A percentile compares a stretch with the other conserved stretches of the same genome.
Conservation (phyloP, 2,329 filamentous ascomycete species). For the Claviceps maximensis region DNA sequence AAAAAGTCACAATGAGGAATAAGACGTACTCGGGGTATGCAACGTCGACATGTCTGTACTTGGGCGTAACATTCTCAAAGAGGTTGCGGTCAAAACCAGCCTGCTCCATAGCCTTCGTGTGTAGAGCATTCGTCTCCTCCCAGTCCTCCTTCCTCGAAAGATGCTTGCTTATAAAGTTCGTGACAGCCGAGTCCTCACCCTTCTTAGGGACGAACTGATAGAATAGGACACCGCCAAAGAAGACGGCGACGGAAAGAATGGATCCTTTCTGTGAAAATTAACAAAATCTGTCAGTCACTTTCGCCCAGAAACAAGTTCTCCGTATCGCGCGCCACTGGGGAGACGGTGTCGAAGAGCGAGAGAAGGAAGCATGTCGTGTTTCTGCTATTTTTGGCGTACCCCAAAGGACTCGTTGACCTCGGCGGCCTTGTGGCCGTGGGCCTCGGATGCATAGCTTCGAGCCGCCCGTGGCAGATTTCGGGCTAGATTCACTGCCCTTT, state of each 20-base stretch:
- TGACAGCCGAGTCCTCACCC: constrained; percentile 35
- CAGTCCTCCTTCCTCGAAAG: constrained; percentile 34
- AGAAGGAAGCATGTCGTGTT: neutral
- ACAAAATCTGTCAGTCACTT: neutral
- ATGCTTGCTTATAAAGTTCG: constrained; percentile 33
- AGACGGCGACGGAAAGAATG: constrained; percentile 29
- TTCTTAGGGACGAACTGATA: constrained; percentile 38
- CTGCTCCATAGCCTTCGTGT: constrained; percentile 39
- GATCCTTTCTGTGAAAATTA: constrained; percentile 29
- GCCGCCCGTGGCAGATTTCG: constrained; percentile 25
- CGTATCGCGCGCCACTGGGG: no score
- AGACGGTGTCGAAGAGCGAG: neutral
- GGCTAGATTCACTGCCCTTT: constrained; percentile 27
- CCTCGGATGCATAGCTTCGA: constrained; percentile 41
- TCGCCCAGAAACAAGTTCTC: no score
- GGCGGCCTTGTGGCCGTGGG: constrained; percentile 33
- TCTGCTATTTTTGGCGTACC: constrained; percentile 28
- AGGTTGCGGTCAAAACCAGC: constrained; percentile 45
- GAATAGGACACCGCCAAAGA: constrained; percentile 30
- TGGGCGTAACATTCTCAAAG: constrained; percentile 30
- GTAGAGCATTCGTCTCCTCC: constrained; percentile 39
- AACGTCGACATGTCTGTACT: constrained; percentile 36
- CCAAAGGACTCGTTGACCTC: constrained; percentile 41
- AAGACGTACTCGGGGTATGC: constrained; percentile 44
- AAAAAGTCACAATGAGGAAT: neutral